These are phyloP conservation scores for Chaetoceros tenuissimus DNA, from an alignment of 108 stramenopile genomes.

Conservation along the genomic window DNA sequence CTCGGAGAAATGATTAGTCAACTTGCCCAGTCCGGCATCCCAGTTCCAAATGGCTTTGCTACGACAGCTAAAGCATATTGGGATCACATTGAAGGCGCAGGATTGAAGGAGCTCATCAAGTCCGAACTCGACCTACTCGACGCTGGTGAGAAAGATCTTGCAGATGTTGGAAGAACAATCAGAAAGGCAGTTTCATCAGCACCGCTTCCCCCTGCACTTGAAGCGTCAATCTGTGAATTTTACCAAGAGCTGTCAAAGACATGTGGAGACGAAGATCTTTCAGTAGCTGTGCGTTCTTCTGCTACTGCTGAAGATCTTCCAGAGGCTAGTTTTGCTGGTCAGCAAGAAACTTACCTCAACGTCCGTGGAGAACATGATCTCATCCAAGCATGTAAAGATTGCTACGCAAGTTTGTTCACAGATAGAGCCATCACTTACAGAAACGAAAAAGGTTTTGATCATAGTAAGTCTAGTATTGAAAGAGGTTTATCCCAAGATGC, in stretches of 20 bases:
- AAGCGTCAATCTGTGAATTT: slow-evolving; percentile 4
- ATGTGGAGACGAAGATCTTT: not conserved
- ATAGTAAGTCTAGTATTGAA: too few species aligned
- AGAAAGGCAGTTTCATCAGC: slow-evolving; percentile 8
- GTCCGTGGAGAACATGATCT: not conserved
- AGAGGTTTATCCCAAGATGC: not conserved
- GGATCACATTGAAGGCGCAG: slow-evolving; percentile 11
- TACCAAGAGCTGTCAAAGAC: not conserved
- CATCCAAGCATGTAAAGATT: slow-evolving; percentile 7
- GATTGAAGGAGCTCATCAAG: slow-evolving; percentile 6
- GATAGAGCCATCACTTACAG: slow-evolving; percentile 36
- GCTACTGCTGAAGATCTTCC: slow-evolving; percentile 44
- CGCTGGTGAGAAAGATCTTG: slow-evolving; percentile 6
- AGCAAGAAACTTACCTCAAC: slow-evolving; percentile 17
- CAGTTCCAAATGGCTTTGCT: slow-evolving; percentile 12
- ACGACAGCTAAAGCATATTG: slow-evolving; percentile 15
- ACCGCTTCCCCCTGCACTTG: slow-evolving; percentile 9
- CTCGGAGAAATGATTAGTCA: slow-evolving; percentile 8
- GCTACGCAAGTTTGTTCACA: slow-evolving; percentile 17
- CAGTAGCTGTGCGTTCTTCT: slow-evolving; percentile 32
- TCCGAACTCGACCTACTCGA: slow-evolving; percentile 1
- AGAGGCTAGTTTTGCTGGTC: slow-evolving; percentile 32
- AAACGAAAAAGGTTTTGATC: slow-evolving; percentile 28
- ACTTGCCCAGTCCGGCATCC: slow-evolving; percentile 13
- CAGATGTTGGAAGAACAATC: slow-evolving; percentile 6